Percentiles rank a stretch among this genome's conserved stretches.
Evolutionary conservation across 2,329 filamentous ascomycete species (phyloP).

Genomic region (Incumbomyces lentus): DNA sequence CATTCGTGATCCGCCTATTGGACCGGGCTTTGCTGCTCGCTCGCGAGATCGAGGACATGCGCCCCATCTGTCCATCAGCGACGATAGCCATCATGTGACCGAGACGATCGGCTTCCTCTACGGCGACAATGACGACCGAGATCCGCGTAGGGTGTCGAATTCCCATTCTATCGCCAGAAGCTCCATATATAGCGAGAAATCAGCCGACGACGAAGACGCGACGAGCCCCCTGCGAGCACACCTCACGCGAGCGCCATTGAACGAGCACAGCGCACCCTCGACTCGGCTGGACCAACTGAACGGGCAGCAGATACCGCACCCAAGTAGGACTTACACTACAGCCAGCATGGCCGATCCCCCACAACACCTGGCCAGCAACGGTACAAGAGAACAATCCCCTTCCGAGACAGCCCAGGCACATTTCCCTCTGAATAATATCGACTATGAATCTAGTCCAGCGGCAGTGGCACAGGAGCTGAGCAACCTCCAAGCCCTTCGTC

Average conservation of each 20-base stretch:
- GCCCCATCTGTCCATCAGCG: constrained; percentile 62
- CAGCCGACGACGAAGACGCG: constrained; percentile 7
- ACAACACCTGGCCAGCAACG: constrained; percentile 48
- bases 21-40: constrained; percentile 40
- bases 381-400: constrained; percentile 42
- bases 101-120: constrained; percentile 89
- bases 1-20: constrained; percentile 28
- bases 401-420: constrained; percentile 49
- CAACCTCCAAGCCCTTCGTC: constrained; percentile 78
- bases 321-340: constrained; percentile 22
- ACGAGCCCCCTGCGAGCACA: background rate
- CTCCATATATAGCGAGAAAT: constrained; percentile 33
- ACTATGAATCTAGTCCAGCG: constrained; percentile 80
- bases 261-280: background rate
- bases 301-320: background rate
- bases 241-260: background rate
- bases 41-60: constrained; percentile 40
- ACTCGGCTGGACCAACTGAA: background rate
- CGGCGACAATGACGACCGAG: constrained; percentile 57
- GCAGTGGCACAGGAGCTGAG: constrained; percentile 86
- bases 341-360: constrained; percentile 36
- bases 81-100: constrained; percentile 87
- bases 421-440: constrained; percentile 69
- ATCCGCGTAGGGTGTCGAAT: constrained; percentile 44
- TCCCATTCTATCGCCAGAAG: constrained; percentile 60